A percentile compares a stretch with the other conserved stretches of the same genome.
Conservation (phyloP, 345 rosid species). For the Excoecaria cochinchinensis region DNA sequence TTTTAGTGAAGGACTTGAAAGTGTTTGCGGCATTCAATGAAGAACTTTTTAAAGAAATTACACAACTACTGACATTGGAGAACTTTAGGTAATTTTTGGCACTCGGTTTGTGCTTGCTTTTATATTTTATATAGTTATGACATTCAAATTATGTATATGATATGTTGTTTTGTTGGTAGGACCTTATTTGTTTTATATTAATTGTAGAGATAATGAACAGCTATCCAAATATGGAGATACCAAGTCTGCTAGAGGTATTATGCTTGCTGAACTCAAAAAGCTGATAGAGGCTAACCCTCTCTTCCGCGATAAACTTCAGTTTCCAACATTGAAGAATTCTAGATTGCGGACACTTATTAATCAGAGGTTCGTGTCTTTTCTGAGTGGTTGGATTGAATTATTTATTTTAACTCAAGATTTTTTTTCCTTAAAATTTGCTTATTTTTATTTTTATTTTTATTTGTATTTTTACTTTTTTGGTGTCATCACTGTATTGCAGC, state of each 20-base stretch:
- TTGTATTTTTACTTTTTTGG: constrained; percentile 5
- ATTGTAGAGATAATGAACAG: constrained; percentile 76
- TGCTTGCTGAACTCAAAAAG: constrained; percentile 81
- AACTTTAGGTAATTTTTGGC: constrained; percentile 57
- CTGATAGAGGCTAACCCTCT: constrained; percentile 82
- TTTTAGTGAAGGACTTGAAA: constrained; percentile 84
- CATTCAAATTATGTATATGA: constrained; percentile 3
- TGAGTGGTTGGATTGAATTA: too few relatives aligned
- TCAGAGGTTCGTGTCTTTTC: constrained; percentile 50
- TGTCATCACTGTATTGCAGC: constrained; percentile 39
- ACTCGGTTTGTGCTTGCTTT: not conserved
- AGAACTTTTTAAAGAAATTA: constrained; percentile 83
- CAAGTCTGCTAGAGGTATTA: constrained; percentile 76
- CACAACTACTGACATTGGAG: constrained; percentile 72
- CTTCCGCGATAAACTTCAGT: constrained; percentile 89
- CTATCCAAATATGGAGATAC: constrained; percentile 84
- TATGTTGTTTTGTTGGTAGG: not conserved
- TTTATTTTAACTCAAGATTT: not conserved
- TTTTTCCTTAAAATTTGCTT: constrained; percentile 1
- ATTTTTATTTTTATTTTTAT: not conserved
- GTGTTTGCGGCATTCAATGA: constrained; percentile 78
- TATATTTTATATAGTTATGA: not conserved
- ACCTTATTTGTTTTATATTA: constrained; percentile 16
- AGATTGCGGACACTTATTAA: constrained; percentile 77
- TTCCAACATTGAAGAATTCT: constrained; percentile 73